Conservation (phyloP, 306 rosid species). For the Dicorynia guianensis region DNA sequence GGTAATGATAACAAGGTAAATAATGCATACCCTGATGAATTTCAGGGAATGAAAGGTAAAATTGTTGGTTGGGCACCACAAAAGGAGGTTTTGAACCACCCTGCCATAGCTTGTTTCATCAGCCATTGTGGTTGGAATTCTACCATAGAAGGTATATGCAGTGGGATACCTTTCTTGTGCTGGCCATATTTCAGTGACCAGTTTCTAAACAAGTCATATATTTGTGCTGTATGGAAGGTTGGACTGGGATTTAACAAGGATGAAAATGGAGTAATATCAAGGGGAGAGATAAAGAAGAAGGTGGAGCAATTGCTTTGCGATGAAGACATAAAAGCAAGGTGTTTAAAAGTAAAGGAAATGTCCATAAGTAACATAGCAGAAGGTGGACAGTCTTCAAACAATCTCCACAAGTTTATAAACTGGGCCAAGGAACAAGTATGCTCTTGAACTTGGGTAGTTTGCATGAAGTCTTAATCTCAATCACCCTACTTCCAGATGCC, state of each 20-base stretch:
- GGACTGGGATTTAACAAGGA: slow-evolving; percentile 52
- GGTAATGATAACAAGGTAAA: not conserved
- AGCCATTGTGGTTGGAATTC: slow-evolving; percentile 76
- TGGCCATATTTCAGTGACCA: slow-evolving; percentile 70
- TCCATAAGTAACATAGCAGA: slow-evolving; percentile 32
- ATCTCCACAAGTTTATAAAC: slow-evolving; percentile 43
- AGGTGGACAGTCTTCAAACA: slow-evolving; percentile 41
- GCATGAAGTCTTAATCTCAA: too few species aligned
- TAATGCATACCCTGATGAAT: slow-evolving; percentile 38
- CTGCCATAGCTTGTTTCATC: slow-evolving; percentile 51
- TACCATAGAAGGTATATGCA: slow-evolving; percentile 55
- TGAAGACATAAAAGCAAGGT: slow-evolving; percentile 41
- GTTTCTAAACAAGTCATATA: slow-evolving; percentile 45
- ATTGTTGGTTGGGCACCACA: slow-evolving; percentile 66
- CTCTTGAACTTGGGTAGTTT: not conserved
- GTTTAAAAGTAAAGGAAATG: slow-evolving; percentile 38
- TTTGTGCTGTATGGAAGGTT: slow-evolving; percentile 68
- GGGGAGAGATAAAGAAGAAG: slow-evolving; percentile 55
- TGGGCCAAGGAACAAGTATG: slow-evolving; percentile 41
- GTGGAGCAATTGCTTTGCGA: slow-evolving; percentile 50
- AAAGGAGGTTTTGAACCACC: slow-evolving; percentile 44
- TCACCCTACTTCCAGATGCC: too few species aligned
- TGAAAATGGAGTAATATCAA: slow-evolving; percentile 45
- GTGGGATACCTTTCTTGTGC: slow-evolving; percentile 61
- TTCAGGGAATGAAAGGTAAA: slow-evolving; percentile 45